Base-by-base conservation (phyloP, 2,329 filamentous ascomycete species). In the Blastomyces gilchristii region DNA sequence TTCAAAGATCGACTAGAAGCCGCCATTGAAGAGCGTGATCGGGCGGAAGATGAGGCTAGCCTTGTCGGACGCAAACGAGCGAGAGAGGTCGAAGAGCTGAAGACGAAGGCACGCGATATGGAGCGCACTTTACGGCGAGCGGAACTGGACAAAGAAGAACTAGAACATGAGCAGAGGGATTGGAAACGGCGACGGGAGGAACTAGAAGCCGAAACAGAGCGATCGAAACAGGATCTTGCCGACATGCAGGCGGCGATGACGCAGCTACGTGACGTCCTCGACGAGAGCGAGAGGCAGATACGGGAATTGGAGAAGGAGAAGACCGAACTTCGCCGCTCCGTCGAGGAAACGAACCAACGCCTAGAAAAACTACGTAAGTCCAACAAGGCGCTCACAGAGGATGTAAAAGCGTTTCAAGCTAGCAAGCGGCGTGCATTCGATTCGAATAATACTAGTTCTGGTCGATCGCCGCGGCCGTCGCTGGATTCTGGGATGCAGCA, bases 21-120 rank as follows among this genome's bases (percentile, higher is more conserved):
- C 0, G 92, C 92, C 0, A 83, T 96, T n/a, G 92, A 97, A 73
- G 94, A 99, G 75, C 85, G 94, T 22, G 94, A 99, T 73, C 86
- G 91, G 2, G 87, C 91, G 1, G 93, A 99, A 75, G 92, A 97
- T 66, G 92, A 97, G 76, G 87, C 91, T 2, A 90, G 86, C 70
- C 88, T 86, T 0, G 82, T 89, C 58, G 89, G 88, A 14, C 83
- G 93, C 61, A 84, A 89, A 53, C 87, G 87, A 65, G 85, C 89
- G 7, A 83, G 92, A 58, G 94, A 97, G 78, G 81, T 90, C 2
- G 94, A 97, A 73, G 93, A 97, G 68, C 79, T 96, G 49, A 91
- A 88, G 74, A 81, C 82, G 60, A 89, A 87, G 75, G 81, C 92
- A 12, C 85, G 90, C 7, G 92, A 97, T 66, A 84, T 90, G 0